These are phyloP conservation scores for Eurotiales sp. DNA, from an alignment of 2,329 filamentous ascomycete species.

Conservation along the genomic window DNA sequence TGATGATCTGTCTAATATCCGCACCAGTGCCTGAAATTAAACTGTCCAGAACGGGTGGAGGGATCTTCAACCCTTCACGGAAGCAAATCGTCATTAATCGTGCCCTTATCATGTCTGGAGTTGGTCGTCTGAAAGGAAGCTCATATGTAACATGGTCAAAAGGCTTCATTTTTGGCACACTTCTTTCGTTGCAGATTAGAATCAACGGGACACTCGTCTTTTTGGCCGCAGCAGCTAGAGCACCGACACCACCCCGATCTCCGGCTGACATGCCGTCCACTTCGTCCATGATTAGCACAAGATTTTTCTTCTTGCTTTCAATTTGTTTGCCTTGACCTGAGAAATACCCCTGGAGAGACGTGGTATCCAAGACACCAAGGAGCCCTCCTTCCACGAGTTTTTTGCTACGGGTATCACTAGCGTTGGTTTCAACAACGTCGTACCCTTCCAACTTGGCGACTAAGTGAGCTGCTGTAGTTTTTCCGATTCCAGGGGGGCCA, in stretches of 20 bases:
- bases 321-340: constrained; percentile 77
- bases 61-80: constrained; percentile 83
- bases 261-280: constrained; percentile 98
- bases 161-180: constrained; percentile 93
- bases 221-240: constrained; percentile 88
- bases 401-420: constrained; percentile 93
- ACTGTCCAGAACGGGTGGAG: constrained; percentile 78
- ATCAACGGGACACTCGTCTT: constrained; percentile 94
- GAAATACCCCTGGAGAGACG: constrained; percentile 87
- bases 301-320: constrained; percentile 79
- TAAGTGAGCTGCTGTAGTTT: constrained; percentile 93
- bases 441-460: constrained; percentile 90
- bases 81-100: constrained; percentile 94
- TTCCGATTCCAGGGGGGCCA: constrained; percentile 92
- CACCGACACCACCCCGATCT: constrained; percentile 91
- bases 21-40: constrained; percentile 93
- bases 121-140: constrained; percentile 82
- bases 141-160: constrained; percentile 86
- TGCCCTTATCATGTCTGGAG: constrained; percentile 83
- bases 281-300: constrained; percentile 97
- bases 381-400: constrained; percentile 86
- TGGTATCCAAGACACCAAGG: constrained; percentile 90
- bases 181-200: constrained; percentile 94
- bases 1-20: constrained; percentile 96
- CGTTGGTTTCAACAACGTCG: constrained; percentile 91